Base-by-base conservation (phyloP, 75 land plant genomes). In the Selaginella moellendorffii region DNA sequence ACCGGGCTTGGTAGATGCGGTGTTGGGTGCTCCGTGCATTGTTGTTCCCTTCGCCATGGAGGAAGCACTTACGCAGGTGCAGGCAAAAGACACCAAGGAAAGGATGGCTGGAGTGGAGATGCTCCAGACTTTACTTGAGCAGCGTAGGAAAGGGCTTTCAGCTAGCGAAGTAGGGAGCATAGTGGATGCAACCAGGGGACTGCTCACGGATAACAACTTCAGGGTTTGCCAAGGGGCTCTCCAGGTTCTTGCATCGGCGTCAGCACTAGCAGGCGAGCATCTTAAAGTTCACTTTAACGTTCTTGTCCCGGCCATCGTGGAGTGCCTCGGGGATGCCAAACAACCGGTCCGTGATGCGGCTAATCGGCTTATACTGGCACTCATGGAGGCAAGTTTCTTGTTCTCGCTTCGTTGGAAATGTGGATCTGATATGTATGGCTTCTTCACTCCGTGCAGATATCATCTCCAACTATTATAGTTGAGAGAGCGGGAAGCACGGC, bases 321-420 rank as follows among this genome's bases (percentile, higher is more conserved):
- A 95, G 79, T 63, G 99, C 1, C 63, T 95, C 2, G 99, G 99
- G 2, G 99, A 95, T 62, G 87, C 68, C 25, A 95, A 95, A 67
- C 99, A 90, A 77, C 92, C 99, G 14, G 92, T 95, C 19, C 79
- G 99, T 12, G 99, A 95, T 53, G 99, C 99, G 5, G 91, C 88
- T 2, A 52, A 89, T 24, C 68, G 87, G 58, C 75, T 95, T 22
- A 66, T 95, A 27, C 68, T 95, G 19, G 88, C 99, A 52, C 82
- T 95, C 52, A 95, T 95, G 99, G 92, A 90, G 97, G 99, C 90
- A 65, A 2, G 19, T 36, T 5, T 36, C 14, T 5, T 36, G 46
- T 36, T 5, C 14, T 5, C 46, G 14, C 46, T n/a, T n/a, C n/a
- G n/a, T n/a, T n/a, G n/a, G n/a, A n/a, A 5, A 36, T 36, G 46